These are phyloP conservation scores for Calonectria ilicicola DNA, from an alignment of 2,329 filamentous ascomycete species.

Conservation along the genomic window DNA sequence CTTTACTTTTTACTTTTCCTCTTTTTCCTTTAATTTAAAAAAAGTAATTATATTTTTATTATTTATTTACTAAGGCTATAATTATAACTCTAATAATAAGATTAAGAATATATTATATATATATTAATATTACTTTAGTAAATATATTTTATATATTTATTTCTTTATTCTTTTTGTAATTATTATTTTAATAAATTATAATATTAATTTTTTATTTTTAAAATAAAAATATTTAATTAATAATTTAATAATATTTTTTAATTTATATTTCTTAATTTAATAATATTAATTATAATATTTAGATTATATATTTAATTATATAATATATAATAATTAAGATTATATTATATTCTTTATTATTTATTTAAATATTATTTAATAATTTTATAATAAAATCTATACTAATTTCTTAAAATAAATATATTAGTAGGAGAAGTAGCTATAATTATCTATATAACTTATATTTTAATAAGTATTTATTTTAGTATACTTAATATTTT, in stretches of 20 bases:
- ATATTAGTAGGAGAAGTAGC: conserved; percentile 1
- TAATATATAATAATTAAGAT: not conserved
- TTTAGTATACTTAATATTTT: not conserved
- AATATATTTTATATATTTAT: not conserved
- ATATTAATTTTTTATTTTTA: not conserved
- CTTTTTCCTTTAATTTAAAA: not conserved
- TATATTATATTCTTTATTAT: not conserved
- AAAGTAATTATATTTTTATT: not conserved
- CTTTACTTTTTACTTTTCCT: too few species aligned
- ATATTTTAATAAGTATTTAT: not conserved
- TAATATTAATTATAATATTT: not conserved
- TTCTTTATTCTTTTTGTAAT: not conserved
- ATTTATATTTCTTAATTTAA: not conserved
- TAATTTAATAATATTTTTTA: not conserved
- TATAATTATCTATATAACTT: not conserved
- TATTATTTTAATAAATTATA: not conserved
- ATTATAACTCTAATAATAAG: not conserved
- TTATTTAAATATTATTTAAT: not conserved
- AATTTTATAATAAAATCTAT: not conserved
- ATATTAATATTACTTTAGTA: not conserved
- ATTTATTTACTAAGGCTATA: not conserved
- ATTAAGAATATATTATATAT: not conserved
- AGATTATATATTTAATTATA: not conserved
- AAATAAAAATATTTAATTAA: not conserved
- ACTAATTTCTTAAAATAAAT: not conserved